Evolutionary conservation across 345 rosid species (phyloP), one percentile per base, ranked within the genome.

Genomic region (Pugionium cornutum): DNA sequence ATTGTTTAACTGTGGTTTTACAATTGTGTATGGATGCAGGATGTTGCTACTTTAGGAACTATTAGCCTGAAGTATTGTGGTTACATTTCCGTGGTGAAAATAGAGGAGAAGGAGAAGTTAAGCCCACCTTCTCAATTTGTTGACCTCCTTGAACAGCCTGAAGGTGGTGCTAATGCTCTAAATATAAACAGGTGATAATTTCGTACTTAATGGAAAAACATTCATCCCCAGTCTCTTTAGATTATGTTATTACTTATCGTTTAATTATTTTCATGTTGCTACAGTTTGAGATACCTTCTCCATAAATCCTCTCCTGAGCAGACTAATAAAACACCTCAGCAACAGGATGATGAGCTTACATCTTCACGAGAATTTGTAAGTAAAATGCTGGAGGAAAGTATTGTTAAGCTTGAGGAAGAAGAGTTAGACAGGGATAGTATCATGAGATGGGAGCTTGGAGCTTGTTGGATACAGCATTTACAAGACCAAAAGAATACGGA

Each of bases 371-470:
- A 69, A 32, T 81, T 82, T 74, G 83, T 94, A 35, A 84, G 86
- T 82, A 82, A 75, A 77, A 64, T 94, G 77, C 61, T 94, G 77
- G 88, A 86, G 73, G 86, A 86, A 73, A 94, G 97, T 80, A 78
- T 94, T 47, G 66, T 72, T 61, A 86, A 84, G 81, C 97, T 94
- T 76, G 96, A 88, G 72, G 81, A 79, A 64, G 87, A 82, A 76
- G 79, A 83, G 56, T 63, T 66, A 28, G 78, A 79, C 62, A 66
- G 58, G 69, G 83, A 83, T 47, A 78, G 78, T 65, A 82, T 81
- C 70, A 80, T 94, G 73, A 84, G 99, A 81, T 94, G 99, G 99
- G 99, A 94, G 72, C 96, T 94, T 54, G 97, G 99, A 70, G 96
- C 99, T 72, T 90, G 99, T 75, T 94, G 99, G 99, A 80, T 94